These are phyloP conservation scores for Pestalotiopsis sp. DNA, from an alignment of 2,329 filamentous ascomycete genomes.

Conservation along the genomic window DNA sequence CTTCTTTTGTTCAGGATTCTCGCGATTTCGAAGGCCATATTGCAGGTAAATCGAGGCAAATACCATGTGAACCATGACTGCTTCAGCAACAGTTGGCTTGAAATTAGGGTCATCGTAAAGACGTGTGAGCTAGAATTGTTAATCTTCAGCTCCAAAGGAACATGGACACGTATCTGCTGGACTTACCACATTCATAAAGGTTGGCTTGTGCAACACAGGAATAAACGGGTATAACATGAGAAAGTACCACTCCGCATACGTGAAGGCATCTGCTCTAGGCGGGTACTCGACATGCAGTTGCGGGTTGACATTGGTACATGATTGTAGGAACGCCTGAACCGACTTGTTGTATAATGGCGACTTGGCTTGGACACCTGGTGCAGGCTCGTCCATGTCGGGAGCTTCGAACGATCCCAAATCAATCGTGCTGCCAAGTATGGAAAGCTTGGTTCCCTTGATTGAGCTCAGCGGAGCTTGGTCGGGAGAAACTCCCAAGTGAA, in stretches of 20 bases:
- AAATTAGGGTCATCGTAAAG: conserved; percentile 73
- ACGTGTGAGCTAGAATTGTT: conserved; percentile 51
- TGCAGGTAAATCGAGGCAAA: conserved; percentile 80
- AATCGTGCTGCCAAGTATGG: conserved; percentile 78
- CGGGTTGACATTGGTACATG: conserved; percentile 63
- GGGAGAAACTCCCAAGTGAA: conserved; percentile 66
- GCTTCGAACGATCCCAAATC: conserved; percentile 75
- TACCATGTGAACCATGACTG: conserved; percentile 76
- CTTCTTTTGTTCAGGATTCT: conserved; percentile 54
- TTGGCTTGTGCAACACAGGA: conserved; percentile 77
- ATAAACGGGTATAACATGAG: conserved; percentile 71
- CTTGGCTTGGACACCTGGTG: conserved; percentile 40
- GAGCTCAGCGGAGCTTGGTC: conserved; percentile 70
- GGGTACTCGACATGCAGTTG: conserved; percentile 63
- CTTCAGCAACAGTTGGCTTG: conserved; percentile 64
- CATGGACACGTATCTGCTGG: not conserved
- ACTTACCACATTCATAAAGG: conserved; percentile 69
- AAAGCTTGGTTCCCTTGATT: conserved; percentile 75
- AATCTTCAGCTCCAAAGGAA: conserved; percentile 13
- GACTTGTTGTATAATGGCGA: conserved; percentile 70
- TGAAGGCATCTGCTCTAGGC: conserved; percentile 63
- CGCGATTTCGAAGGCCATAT: conserved; percentile 70
- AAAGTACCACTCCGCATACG: conserved; percentile 77
- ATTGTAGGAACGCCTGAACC: conserved; percentile 69
- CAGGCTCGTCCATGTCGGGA: conserved; percentile 66